Evolutionary conservation across 139 green algal species (phyloP), one percentile per base, ranked within the genome.

Genomic region (Auxenochlorella protothecoides): DNA sequence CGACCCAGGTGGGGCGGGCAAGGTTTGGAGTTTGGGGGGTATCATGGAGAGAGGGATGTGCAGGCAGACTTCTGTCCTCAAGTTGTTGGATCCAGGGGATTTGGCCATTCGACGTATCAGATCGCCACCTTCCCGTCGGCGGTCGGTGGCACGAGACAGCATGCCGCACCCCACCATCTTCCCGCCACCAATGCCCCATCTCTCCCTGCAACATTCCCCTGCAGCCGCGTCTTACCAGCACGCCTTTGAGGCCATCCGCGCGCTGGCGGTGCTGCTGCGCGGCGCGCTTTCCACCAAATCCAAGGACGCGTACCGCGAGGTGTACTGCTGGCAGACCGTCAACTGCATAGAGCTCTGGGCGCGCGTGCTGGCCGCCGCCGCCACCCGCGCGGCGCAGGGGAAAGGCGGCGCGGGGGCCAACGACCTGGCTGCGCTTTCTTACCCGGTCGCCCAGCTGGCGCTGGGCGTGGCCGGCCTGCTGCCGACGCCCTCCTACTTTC

Each of bases 291-390:
- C 83, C 53, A 85, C 72, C 61, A 96, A 95, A 74, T 90, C 80
- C 27, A 89, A 89, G 73, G 91, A 97, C 53, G 76, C 88, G 10
- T 95, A 92, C 83, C 84, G 86, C 55, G 78, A 89, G 70, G 88
- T 97, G 16, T 96, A 96, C 76, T 89, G 83, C 81, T 95, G 92
- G 93, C 88, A 84, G 74, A 91, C 85, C 65, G 72, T 97, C 54
- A 93, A 92, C 80, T 96, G 87, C 79, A 74, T 97, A 44, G 89
- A 97, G 82, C 83, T 97, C 56, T 98, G 93, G 92, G 85, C 82
- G 16, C 86, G 83, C 68, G 75, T 94, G 13, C 67, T 87, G 14
- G 74, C 73, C 3, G 83, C 81, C 13, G 76, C 77, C 63, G 57
- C 72, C 10, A 16, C 64, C 27, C 67, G 72, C 13, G 76, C 79